phyloP scores from a whole-genome alignment of 2,329 filamentous ascomycete species.

The Zarea fungicola region DNA sequence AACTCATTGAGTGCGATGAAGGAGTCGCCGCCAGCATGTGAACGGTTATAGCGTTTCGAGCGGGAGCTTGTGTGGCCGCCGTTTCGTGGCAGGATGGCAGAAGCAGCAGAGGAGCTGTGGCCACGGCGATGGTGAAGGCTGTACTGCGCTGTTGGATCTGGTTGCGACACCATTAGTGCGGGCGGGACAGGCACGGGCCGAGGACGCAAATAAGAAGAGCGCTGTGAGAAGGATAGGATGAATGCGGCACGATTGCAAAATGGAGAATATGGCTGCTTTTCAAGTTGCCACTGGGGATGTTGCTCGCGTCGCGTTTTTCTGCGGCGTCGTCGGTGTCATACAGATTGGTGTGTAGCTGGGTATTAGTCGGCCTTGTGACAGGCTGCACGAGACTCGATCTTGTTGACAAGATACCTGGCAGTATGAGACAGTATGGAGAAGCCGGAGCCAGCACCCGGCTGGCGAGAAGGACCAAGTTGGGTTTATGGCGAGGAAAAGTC shows the following conservation, averaged over 20 bases:
- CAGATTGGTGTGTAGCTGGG: not conserved
- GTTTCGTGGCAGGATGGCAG: slow-evolving; percentile 28
- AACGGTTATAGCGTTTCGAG: slow-evolving; percentile 70
- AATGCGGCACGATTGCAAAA: not conserved
- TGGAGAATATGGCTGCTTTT: not conserved
- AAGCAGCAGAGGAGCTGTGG: slow-evolving; percentile 53
- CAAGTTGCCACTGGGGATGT: slow-evolving; percentile 7
- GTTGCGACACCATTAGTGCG: slow-evolving; percentile 55
- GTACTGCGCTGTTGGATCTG: slow-evolving; percentile 34
- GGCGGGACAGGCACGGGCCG: not conserved
- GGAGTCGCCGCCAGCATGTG: slow-evolving; percentile 67
- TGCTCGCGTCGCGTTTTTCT: slow-evolving; percentile 5
- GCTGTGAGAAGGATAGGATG: not conserved
- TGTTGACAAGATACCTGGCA: not conserved
- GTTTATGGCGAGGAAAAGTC: not conserved
- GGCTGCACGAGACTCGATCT: slow-evolving; percentile 8
- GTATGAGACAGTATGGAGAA: not conserved
- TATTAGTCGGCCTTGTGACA: slow-evolving; percentile 1
- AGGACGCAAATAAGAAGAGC: not conserved
- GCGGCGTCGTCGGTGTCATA: not conserved
- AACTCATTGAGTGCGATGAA: slow-evolving; percentile 83
- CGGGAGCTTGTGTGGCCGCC: slow-evolving; percentile 42
- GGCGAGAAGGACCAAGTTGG: no score
- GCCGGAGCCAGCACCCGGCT: no score
- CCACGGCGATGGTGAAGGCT: slow-evolving; percentile 23